Conservation (phyloP, 371 early-diverging fungal species). For the Mucor sp. region DNA sequence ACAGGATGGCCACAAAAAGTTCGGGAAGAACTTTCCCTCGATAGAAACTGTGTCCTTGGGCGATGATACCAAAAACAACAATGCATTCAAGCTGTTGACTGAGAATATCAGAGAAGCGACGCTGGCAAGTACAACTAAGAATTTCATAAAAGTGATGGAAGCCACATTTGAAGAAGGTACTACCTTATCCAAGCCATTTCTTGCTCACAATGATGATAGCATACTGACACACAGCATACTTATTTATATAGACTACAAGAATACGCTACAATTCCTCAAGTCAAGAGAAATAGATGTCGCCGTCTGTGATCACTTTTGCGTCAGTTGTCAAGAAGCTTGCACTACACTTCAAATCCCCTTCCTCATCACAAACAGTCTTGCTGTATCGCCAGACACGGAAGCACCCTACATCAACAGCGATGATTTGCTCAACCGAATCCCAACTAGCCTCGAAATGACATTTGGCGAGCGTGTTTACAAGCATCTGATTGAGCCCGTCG, state of each 20-base stretch:
- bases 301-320: constrained; percentile 12
- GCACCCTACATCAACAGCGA: constrained; percentile 15
- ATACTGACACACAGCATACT: too few relatives aligned
- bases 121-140: background rate
- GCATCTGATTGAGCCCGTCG: constrained; percentile 11
- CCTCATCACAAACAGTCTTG: constrained; percentile 2
- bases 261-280: background rate
- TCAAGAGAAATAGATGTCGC: constrained; percentile 1
- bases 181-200: too few relatives aligned
- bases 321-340: constrained; percentile 7
- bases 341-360: background rate
- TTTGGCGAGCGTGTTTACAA: constrained; percentile 4
- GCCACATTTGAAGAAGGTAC: constrained; percentile 2
- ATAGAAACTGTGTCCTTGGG: background rate
- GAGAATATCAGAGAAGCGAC: background rate
- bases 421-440: constrained; percentile 11
- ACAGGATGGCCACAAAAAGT: too few relatives aligned
- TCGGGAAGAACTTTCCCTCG: too few relatives aligned
- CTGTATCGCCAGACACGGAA: background rate
- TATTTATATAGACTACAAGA: background rate
- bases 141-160: background rate
- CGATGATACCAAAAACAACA: background rate
- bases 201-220: too few relatives aligned
- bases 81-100: background rate
- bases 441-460: background rate